Conservation (phyloP, 2,329 filamentous ascomycete genomes). For the Dothideomycetidae sp. region DNA sequence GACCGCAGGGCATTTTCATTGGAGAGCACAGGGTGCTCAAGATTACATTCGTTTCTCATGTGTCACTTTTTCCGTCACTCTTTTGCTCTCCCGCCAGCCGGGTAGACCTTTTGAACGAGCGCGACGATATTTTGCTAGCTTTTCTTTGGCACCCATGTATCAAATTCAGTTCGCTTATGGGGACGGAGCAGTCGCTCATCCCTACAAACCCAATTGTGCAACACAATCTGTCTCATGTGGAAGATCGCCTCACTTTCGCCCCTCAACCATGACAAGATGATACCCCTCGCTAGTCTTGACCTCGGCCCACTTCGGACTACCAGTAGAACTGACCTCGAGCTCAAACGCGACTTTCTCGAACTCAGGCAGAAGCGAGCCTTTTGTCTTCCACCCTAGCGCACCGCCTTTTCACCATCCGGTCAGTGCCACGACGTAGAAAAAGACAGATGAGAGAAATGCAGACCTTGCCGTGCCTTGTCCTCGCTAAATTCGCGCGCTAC, state of each 20-base stretch:
- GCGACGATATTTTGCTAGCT: too few species aligned
- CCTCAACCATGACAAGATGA: conserved; percentile 68
- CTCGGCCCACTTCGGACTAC: conserved; percentile 51
- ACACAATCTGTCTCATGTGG: too few species aligned
- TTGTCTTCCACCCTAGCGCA: conserved; percentile 57
- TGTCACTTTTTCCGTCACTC: too few species aligned
- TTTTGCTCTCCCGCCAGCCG: too few species aligned
- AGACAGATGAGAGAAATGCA: conserved; percentile 10
- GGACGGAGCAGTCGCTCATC: too few species aligned
- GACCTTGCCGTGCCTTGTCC: conserved; percentile 56
- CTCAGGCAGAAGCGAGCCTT: conserved; percentile 49
- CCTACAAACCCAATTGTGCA: too few species aligned
- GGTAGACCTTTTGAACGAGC: too few species aligned
- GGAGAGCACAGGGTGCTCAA: too few species aligned
- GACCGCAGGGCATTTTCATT: too few species aligned
- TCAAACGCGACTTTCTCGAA: conserved; percentile 62
- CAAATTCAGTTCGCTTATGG: too few species aligned
- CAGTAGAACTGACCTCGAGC: conserved; percentile 51
- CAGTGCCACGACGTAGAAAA: neutral
- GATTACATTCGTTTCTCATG: too few species aligned
- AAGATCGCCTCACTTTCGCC: conserved; percentile 43
- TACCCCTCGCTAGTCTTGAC: conserved; percentile 64
- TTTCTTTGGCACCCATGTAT: too few species aligned
- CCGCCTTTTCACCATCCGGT: conserved; percentile 39
- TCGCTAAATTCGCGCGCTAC: conserved; percentile 60